These are phyloP conservation scores for Phlyctochytrium planicorne DNA, from an alignment of 192 early-diverging fungal species.

Conservation along the genomic window DNA sequence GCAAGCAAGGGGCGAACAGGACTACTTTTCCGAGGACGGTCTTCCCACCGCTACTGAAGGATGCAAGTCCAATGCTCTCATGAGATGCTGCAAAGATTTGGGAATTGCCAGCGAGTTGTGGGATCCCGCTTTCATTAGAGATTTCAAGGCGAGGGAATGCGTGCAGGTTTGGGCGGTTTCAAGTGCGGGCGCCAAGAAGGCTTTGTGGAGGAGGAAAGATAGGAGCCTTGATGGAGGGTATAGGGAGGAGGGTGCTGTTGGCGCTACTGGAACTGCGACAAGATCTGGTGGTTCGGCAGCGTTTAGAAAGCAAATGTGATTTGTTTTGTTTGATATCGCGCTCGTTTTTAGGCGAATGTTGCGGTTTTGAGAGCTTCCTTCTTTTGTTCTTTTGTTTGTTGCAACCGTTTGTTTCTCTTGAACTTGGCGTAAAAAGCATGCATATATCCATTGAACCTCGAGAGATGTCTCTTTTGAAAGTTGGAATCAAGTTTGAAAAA, in stretches of 20 bases:
- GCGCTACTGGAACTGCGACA: no score
- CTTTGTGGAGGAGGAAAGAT: constrained; percentile 83
- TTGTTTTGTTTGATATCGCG: no score
- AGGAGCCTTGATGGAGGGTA: constrained; percentile 65
- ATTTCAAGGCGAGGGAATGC: constrained; percentile 82
- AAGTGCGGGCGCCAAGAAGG: constrained; percentile 72
- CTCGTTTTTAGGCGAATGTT: no score
- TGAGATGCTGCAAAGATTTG: constrained; percentile 97
- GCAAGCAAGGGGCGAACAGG: constrained; percentile 92
- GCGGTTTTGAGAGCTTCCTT: no score
- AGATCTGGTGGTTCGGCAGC: no score
- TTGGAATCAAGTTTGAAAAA: not conserved
- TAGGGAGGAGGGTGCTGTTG: constrained; percentile 30
- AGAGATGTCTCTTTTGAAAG: no score
- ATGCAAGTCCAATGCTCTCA: constrained; percentile 88
- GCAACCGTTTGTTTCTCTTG: no score
- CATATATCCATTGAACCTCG: no score
- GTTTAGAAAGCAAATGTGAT: no score
- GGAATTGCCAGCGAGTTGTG: constrained; percentile 78
- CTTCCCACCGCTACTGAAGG: constrained; percentile 83
- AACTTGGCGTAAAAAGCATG: no score
- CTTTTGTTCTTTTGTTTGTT: no score
- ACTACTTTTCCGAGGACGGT: constrained; percentile 75
- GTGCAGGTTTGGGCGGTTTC: constrained; percentile 75
- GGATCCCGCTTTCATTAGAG: constrained; percentile 85